These are phyloP conservation scores for Saturnispora kantuleensis DNA, from an alignment of 805 yeast species.

Conservation along the genomic window DNA sequence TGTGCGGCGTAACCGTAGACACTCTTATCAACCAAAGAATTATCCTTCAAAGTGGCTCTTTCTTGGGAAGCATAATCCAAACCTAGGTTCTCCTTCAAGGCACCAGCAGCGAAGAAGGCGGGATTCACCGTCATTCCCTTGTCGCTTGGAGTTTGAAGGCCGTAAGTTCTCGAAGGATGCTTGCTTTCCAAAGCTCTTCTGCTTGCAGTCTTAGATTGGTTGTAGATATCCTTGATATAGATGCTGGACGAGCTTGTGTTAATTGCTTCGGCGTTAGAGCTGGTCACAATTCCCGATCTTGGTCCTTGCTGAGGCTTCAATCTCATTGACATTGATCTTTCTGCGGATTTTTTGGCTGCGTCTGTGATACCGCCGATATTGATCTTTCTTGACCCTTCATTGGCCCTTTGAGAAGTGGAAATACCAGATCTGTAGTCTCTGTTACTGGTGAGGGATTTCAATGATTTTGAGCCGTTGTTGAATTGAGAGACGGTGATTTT, in stretches of 20 bases:
- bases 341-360: constrained; percentile 30
- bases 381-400: constrained; percentile 23
- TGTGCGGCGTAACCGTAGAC: constrained; percentile 43
- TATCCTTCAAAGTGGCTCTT: constrained; percentile 30
- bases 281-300: constrained; percentile 25
- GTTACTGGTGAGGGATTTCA: constrained; percentile 11
- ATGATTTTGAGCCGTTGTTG: constrained; percentile 13
- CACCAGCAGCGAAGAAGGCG: constrained; percentile 44
- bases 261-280: constrained; percentile 13
- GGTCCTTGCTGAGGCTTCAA: constrained; percentile 30
- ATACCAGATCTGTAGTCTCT: constrained; percentile 21
- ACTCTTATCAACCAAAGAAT: constrained; percentile 31
- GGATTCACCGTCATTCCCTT: constrained; percentile 27
- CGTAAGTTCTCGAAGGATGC: constrained; percentile 18
- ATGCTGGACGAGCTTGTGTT: constrained; percentile 24
- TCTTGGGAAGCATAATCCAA: constrained; percentile 31
- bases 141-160: constrained; percentile 35
- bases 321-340: constrained; percentile 36
- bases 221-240: constrained; percentile 12
- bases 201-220: constrained; percentile 11
- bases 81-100: constrained; percentile 28
- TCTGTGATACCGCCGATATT: constrained; percentile 23
- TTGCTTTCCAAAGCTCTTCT: constrained; percentile 6
- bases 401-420: constrained; percentile 20
- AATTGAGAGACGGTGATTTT: constrained; percentile 25